phyloP scores from a whole-genome alignment of 2,329 filamentous ascomycete species.

The Metarhizium rileyi region DNA sequence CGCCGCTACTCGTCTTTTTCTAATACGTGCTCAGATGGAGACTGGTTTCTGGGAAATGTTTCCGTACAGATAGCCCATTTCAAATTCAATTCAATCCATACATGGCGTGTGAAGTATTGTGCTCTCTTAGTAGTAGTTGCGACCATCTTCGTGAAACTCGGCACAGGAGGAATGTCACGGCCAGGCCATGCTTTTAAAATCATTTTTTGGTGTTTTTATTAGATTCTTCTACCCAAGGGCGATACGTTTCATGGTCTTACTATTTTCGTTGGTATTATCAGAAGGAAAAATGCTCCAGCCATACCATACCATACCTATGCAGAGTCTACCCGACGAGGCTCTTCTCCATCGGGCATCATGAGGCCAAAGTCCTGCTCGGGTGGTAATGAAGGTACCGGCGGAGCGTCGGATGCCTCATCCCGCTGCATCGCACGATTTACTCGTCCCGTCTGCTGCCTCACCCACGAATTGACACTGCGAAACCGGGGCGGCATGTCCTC shows the following conservation, averaged over 20 bases:
- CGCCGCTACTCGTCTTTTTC: neutral
- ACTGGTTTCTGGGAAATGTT: conserved; percentile 48
- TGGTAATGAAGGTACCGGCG: conserved; percentile 31
- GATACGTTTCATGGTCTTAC: neutral
- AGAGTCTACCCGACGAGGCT: conserved; percentile 29
- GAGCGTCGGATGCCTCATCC: conserved; percentile 18
- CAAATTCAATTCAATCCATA: neutral
- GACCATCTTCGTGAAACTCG: neutral
- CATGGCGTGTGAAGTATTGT: neutral
- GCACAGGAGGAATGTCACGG: no score
- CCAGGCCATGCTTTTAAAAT: neutral
- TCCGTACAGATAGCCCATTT: conserved; percentile 17
- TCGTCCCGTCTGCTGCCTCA: conserved; percentile 51
- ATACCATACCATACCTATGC: conserved; percentile 10
- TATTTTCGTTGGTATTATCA: neutral
- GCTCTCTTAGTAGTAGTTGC: neutral
- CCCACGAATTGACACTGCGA: conserved; percentile 52
- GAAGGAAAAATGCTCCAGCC: conserved; percentile 4
- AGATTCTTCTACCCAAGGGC: neutral
- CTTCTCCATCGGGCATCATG: conserved; percentile 42
- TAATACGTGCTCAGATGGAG: conserved; percentile 32
- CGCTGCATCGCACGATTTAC: conserved; percentile 37
- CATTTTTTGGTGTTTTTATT: neutral
- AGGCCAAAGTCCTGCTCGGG: conserved; percentile 37
- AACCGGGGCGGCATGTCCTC: conserved; percentile 47